Evolutionary conservation across 176 grass and related monocot genomes (phyloP).

Genomic region (Otatea glauca): DNA sequence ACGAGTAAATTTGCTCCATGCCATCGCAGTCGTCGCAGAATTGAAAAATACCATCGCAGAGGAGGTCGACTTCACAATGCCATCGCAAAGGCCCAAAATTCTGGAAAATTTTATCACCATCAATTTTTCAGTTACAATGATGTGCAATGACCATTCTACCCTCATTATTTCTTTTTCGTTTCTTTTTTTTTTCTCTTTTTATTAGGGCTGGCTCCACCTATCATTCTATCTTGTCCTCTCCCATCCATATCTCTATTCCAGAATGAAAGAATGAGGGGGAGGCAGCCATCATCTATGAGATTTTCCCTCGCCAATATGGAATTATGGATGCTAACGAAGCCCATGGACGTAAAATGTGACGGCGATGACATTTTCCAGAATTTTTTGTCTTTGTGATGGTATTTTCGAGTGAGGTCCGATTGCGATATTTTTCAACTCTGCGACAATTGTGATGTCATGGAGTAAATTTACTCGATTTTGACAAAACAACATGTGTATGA

Average conservation of each 20-base stretch:
- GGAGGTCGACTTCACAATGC: neutral
- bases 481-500: neutral
- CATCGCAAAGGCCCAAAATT: too few relatives aligned
- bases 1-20: neutral
- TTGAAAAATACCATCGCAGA: neutral
- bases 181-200: too few relatives aligned
- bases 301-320: too few relatives aligned
- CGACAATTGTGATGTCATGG: neutral
- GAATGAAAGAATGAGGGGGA: too few relatives aligned
- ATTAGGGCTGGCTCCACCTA: too few relatives aligned
- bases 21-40: neutral
- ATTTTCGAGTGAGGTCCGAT: neutral
- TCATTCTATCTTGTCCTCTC: too few relatives aligned
- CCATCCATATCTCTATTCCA: too few relatives aligned
- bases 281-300: too few relatives aligned
- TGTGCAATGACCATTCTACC: too few relatives aligned
- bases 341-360: neutral
- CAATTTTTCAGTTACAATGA: too few relatives aligned
- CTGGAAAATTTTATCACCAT: too few relatives aligned
- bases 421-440: neutral
- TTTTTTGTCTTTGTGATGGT: neutral
- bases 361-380: neutral
- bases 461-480: neutral
- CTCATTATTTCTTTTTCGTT: too few relatives aligned
- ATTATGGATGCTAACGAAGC: neutral